Percentiles rank a stretch among this genome's conserved stretches.
Evolutionary conservation across 208 protist species (phyloP).

Genomic region (Lotmaria passim): DNA sequence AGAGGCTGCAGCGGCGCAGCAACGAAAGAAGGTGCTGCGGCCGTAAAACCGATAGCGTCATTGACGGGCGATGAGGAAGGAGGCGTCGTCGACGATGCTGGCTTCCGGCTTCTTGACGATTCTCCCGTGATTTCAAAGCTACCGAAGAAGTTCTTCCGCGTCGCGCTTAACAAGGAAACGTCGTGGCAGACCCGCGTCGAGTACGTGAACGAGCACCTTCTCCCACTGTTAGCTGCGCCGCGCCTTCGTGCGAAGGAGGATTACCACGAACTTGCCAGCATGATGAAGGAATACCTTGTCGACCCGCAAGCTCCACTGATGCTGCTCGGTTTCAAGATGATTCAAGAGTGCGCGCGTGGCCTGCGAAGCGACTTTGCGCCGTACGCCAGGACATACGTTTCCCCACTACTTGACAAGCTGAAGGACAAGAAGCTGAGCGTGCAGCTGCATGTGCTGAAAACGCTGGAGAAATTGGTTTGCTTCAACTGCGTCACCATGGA

Average conservation of each 20-base stretch:
- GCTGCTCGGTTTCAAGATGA: slow-evolving; percentile 84
- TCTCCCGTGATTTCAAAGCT: slow-evolving; percentile 62
- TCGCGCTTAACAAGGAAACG: slow-evolving; percentile 71
- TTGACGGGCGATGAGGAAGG: slow-evolving; percentile 17
- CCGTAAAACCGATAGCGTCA: slow-evolving; percentile 30
- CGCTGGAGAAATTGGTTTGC: slow-evolving; percentile 71
- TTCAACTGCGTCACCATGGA: slow-evolving; percentile 86
- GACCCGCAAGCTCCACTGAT: slow-evolving; percentile 89
- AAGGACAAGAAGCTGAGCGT: slow-evolving; percentile 92
- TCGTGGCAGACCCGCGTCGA: slow-evolving; percentile 81
- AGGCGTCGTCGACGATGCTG: slow-evolving; percentile 49
- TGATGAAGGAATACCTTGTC: slow-evolving; percentile 73
- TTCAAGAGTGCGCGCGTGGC: slow-evolving; percentile 78
- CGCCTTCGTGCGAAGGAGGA: slow-evolving; percentile 77
- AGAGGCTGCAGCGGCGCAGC: slow-evolving; percentile 10
- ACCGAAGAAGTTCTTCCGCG: slow-evolving; percentile 76
- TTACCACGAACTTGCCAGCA: slow-evolving; percentile 82
- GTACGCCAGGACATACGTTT: slow-evolving; percentile 55
- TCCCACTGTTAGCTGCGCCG: slow-evolving; percentile 67
- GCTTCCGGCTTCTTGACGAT: slow-evolving; percentile 68
- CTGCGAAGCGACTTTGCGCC: slow-evolving; percentile 60
- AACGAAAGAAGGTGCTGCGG: neutral
- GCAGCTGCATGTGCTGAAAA: slow-evolving; percentile 76
- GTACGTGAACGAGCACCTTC: slow-evolving; percentile 65
- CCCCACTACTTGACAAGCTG: slow-evolving; percentile 85